A percentile compares a stretch with the other conserved stretches of the same genome.
These are phyloP conservation scores for Sclerotinia trifoliorum DNA, from an alignment of 2,329 filamentous ascomycete species.

Conservation along the genomic window DNA sequence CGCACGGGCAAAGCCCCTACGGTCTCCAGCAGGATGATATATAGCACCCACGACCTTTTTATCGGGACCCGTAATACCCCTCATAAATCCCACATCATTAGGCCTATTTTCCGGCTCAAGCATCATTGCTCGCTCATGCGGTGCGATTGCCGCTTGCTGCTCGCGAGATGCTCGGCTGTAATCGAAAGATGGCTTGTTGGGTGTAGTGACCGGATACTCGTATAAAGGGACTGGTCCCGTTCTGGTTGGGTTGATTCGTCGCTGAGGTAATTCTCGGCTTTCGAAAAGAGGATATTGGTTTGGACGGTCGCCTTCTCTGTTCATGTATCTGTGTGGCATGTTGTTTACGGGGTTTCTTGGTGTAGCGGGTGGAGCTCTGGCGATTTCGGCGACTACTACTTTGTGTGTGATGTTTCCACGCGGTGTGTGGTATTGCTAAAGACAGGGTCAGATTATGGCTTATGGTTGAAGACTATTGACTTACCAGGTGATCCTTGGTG, in stretches of 20 bases:
- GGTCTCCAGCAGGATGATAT: neutral
- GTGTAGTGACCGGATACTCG: neutral
- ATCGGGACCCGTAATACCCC: neutral
- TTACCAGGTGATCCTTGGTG: neutral
- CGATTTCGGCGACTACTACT: neutral
- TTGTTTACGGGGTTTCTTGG: conserved; percentile 5
- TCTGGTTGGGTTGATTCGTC: neutral
- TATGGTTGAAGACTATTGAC: neutral
- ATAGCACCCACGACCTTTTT: conserved; percentile 1
- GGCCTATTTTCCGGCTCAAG: neutral
- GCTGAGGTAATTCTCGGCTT: neutral
- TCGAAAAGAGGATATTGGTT: neutral
- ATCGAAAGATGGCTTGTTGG: neutral
- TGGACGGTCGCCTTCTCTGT: neutral
- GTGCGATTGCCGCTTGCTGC: neutral
- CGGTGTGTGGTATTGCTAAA: neutral
- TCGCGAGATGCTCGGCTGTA: neutral
- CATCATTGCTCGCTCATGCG: neutral
- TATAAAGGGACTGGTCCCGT: neutral
- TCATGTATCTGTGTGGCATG: neutral
- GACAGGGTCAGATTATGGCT: neutral
- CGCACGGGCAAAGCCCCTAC: neutral
- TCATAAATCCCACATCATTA: neutral
- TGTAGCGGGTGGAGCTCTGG: neutral
- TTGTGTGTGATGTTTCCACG: neutral